Percentiles rank a stretch among this genome's conserved stretches.
phyloP scores from a whole-genome alignment of 2,329 filamentous ascomycete species.

The Thelonectria blattea region DNA sequence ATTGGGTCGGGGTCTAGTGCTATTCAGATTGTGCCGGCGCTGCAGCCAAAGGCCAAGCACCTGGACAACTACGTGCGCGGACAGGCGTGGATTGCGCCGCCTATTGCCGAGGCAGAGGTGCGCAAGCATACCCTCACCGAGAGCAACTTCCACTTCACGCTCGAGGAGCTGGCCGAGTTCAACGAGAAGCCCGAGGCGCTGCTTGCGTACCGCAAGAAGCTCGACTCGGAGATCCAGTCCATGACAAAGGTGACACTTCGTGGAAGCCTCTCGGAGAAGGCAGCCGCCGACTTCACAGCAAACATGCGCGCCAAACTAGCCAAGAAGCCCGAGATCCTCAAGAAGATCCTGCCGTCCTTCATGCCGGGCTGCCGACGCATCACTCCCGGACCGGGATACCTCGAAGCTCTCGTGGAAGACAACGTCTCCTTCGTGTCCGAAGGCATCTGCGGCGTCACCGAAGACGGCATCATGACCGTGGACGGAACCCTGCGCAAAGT shows the following conservation, averaged over 20 bases:
- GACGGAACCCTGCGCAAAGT: conserved; percentile 1
- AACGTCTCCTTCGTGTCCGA: conserved; percentile 7
- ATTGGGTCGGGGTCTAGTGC: neutral
- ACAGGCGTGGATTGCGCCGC: neutral
- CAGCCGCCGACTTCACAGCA: neutral
- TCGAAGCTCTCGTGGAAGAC: conserved; percentile 4
- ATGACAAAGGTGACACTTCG: neutral
- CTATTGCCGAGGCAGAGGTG: neutral
- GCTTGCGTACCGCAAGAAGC: neutral
- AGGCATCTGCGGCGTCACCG: neutral
- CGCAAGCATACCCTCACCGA: neutral
- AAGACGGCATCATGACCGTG: neutral
- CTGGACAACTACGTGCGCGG: neutral
- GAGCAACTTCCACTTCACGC: neutral
- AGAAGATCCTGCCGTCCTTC: conserved; percentile 2
- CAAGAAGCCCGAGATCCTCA: conserved; percentile 9
- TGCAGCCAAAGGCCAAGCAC: conserved; percentile 1
- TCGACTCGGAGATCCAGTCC: conserved; percentile 1
- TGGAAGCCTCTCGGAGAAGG: neutral
- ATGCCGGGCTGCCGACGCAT: conserved; percentile 2
- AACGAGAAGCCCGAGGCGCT: neutral
- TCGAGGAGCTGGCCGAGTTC: neutral
- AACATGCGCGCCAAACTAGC: conserved; percentile 1
- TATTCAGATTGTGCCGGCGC: neutral
- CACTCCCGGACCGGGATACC: conserved; percentile 9